Percentiles rank a stretch among this genome's conserved stretches.
Conservation (phyloP, 306 rosid genomes). For the Vigna reflexopilosa region DNA sequence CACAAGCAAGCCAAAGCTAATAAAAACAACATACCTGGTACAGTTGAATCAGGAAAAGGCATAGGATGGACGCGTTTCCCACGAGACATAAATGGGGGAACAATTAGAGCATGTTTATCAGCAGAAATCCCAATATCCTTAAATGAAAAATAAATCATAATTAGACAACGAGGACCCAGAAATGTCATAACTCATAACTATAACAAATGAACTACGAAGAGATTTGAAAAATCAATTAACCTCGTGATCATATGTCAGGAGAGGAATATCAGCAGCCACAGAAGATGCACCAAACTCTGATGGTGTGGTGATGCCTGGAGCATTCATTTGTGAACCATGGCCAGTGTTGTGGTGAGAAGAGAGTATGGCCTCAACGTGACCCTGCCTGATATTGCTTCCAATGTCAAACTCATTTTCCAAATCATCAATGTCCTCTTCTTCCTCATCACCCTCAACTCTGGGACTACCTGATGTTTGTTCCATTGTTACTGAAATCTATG, state of each 20-base stretch:
- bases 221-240: conserved; percentile 50
- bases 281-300: conserved; percentile 70
- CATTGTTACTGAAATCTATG: conserved; percentile 30
- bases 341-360: conserved; percentile 68
- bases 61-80: conserved; percentile 80
- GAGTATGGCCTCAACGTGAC: conserved; percentile 61
- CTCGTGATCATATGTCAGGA: conserved; percentile 79
- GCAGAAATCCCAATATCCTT: conserved; percentile 83
- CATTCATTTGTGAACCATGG: conserved; percentile 58
- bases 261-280: conserved; percentile 67
- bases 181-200: conserved; percentile 7
- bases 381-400: conserved; percentile 56
- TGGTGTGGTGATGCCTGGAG: conserved; percentile 53
- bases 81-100: conserved; percentile 75
- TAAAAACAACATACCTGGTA: conserved; percentile 54
- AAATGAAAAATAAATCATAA: conserved; percentile 25
- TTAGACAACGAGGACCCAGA: conserved; percentile 33
- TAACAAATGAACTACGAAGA: conserved; percentile 12
- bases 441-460: conserved; percentile 92
- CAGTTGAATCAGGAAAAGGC: conserved; percentile 63
- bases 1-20: conserved; percentile 12
- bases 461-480: conserved; percentile 65
- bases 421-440: conserved; percentile 86
- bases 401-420: conserved; percentile 85
- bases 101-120: conserved; percentile 85